phyloP scores from a whole-genome alignment of 176 grass and related monocot species.

The Metroxylon sagu region DNA sequence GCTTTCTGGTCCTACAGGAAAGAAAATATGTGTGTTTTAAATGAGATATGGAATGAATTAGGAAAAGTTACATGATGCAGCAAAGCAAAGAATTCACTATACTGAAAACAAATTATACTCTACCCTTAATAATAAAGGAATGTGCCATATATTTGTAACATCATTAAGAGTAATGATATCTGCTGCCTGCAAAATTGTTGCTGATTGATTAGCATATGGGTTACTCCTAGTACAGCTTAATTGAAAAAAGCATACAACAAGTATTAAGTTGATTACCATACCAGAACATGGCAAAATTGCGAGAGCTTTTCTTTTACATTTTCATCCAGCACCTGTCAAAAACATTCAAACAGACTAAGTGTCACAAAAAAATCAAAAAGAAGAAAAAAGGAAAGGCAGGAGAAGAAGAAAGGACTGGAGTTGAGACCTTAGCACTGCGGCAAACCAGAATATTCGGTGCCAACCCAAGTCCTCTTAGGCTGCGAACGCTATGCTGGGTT shows the following conservation, averaged over 20 bases:
- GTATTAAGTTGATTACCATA: slow-evolving; percentile 32
- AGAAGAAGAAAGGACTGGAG: slow-evolving; percentile 10
- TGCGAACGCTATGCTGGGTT: slow-evolving; percentile 86
- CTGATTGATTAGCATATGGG: too few relatives aligned
- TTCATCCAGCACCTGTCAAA: slow-evolving; percentile 57
- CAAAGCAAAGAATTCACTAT: not conserved
- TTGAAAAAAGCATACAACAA: not conserved
- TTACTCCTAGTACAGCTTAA: not conserved
- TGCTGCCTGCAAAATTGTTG: slow-evolving; percentile 34
- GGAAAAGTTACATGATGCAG: not conserved
- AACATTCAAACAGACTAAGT: slow-evolving; percentile 22
- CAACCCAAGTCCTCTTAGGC: slow-evolving; percentile 86
- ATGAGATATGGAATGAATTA: not conserved
- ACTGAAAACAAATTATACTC: slow-evolving; percentile 16
- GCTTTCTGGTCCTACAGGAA: slow-evolving; percentile 82
- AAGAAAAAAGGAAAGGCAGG: slow-evolving; percentile 9
- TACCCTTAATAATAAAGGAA: slow-evolving; percentile 93
- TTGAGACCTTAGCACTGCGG: slow-evolving; percentile 61
- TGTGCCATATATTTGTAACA: slow-evolving; percentile 96
- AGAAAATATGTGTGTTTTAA: not conserved
- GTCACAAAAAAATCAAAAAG: slow-evolving; percentile 7
- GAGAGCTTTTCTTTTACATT: slow-evolving; percentile 81
- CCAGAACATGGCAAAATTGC: slow-evolving; percentile 87
- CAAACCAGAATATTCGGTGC: slow-evolving; percentile 84
- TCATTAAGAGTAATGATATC: slow-evolving; percentile 83